These are phyloP conservation scores for Lolium multiflorum DNA, from an alignment of 176 grass and related monocot genomes.

Conservation along the genomic window DNA sequence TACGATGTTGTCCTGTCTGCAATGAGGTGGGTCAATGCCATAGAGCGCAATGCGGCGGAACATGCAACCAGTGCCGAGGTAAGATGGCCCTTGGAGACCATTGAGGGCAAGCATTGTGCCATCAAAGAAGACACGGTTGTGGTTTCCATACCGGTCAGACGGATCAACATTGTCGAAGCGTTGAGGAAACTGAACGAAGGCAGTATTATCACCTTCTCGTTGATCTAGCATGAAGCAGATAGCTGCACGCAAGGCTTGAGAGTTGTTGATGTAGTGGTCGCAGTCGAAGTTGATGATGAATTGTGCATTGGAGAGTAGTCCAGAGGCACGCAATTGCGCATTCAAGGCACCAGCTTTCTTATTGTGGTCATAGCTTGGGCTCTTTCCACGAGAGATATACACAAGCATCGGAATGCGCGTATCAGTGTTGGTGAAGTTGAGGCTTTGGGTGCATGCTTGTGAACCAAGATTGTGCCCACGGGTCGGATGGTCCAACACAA, in stretches of 20 bases:
- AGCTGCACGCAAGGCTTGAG: slow-evolving; percentile 30
- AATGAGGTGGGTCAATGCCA: slow-evolving; percentile 24
- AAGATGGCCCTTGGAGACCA: slow-evolving; percentile 52
- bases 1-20: neutral
- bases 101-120: slow-evolving; percentile 89
- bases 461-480: neutral
- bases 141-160: slow-evolving; percentile 77
- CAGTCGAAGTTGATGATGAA: slow-evolving; percentile 56
- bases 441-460: neutral
- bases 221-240: slow-evolving; percentile 43
- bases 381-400: slow-evolving; percentile 31
- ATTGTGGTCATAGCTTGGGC: slow-evolving; percentile 30
- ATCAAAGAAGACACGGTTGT: slow-evolving; percentile 90
- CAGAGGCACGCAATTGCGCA: slow-evolving; percentile 27
- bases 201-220: slow-evolving; percentile 54
- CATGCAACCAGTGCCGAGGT: slow-evolving; percentile 51
- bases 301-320: slow-evolving; percentile 34
- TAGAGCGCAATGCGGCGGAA: slow-evolving; percentile 47
- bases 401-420: neutral
- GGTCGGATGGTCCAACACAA: slow-evolving; percentile 29
- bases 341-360: slow-evolving; percentile 53
- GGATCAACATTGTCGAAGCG: slow-evolving; percentile 86
- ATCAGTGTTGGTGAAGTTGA: neutral
- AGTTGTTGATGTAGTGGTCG: slow-evolving; percentile 56
- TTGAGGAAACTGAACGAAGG: slow-evolving; percentile 86